A percentile compares a stretch with the other conserved stretches of the same genome.
Evolutionary conservation across 176 grass and related monocot species (phyloP).

Genomic region (Carex cristatella): DNA sequence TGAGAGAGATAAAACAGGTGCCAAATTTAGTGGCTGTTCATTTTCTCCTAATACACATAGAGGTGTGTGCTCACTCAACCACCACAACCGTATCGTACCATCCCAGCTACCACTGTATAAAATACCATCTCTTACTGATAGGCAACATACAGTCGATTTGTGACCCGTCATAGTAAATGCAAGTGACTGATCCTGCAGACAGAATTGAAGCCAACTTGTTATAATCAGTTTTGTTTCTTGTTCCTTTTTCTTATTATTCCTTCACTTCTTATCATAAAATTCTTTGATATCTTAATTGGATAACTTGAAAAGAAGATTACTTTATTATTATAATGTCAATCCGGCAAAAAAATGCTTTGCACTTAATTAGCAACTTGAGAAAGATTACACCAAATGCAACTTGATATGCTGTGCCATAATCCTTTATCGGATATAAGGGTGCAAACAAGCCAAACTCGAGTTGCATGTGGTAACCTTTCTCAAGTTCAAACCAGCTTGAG

Average conservation of each 20-base stretch:
- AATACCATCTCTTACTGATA: constrained; percentile 61
- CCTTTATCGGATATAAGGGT: too few species aligned
- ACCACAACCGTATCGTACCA: constrained; percentile 82
- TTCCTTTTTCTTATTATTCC: background rate
- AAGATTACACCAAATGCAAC: background rate
- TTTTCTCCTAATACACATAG: constrained; percentile 60
- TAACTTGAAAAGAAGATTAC: background rate
- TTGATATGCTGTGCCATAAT: background rate
- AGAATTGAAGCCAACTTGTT: constrained; percentile 25
- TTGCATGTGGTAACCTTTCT: too few species aligned
- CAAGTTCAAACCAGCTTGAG: background rate
- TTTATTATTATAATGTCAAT: background rate
- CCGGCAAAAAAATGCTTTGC: background rate
- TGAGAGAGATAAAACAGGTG: constrained; percentile 86
- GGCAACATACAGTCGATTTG: constrained; percentile 83
- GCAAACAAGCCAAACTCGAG: background rate
- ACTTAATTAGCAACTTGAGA: background rate
- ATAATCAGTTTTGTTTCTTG: background rate
- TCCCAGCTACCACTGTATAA: constrained; percentile 98
- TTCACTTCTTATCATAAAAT: background rate
- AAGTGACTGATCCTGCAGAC: constrained; percentile 80
- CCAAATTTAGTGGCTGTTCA: constrained; percentile 43
- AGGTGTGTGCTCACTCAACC: constrained; percentile 83
- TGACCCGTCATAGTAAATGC: constrained; percentile 77
- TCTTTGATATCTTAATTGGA: background rate